A percentile compares a stretch with the other conserved stretches of the same genome.
These are phyloP conservation scores for Chrysanthemum makinoi DNA, from an alignment of 129 eudicot species.

Conservation along the genomic window DNA sequence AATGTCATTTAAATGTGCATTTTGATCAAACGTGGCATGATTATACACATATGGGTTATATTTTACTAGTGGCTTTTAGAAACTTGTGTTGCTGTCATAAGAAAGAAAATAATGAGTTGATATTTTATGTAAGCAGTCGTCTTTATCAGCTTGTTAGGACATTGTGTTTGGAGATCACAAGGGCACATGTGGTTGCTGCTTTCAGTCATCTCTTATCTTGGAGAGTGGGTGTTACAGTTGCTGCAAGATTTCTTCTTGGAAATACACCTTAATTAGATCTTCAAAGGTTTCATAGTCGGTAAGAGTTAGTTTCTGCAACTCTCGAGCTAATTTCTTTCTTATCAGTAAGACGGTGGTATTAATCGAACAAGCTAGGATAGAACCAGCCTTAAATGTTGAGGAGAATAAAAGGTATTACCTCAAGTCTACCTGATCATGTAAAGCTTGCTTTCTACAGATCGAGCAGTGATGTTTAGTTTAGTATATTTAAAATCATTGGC, in stretches of 20 bases:
- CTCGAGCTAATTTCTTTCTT: not conserved
- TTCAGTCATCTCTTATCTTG: not conserved
- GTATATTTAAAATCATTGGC: conserved; percentile 5
- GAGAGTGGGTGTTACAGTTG: not conserved
- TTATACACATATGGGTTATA: not conserved
- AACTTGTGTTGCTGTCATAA: not conserved
- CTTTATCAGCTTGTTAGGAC: not conserved
- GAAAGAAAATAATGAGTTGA: not conserved
- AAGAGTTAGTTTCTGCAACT: not conserved
- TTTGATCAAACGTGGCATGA: not conserved
- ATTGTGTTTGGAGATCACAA: not conserved
- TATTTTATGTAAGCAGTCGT: not conserved
- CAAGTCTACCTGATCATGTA: conserved; percentile 10
- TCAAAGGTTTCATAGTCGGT: not conserved
- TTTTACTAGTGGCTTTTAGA: conserved; percentile 3
- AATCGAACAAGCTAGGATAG: not conserved
- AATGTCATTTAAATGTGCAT: not conserved
- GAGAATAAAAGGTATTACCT: not conserved
- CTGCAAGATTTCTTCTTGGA: not conserved
- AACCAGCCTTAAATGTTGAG: not conserved
- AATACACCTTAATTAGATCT: not conserved
- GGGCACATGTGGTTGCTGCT: not conserved
- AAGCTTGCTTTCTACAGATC: not conserved
- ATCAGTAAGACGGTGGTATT: not conserved
- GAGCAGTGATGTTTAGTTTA: not conserved